Percentiles rank a stretch among this genome's conserved stretches.
Conservation (phyloP, 1,284 basidiomycete species). For the Pseudozyma sp. region DNA sequence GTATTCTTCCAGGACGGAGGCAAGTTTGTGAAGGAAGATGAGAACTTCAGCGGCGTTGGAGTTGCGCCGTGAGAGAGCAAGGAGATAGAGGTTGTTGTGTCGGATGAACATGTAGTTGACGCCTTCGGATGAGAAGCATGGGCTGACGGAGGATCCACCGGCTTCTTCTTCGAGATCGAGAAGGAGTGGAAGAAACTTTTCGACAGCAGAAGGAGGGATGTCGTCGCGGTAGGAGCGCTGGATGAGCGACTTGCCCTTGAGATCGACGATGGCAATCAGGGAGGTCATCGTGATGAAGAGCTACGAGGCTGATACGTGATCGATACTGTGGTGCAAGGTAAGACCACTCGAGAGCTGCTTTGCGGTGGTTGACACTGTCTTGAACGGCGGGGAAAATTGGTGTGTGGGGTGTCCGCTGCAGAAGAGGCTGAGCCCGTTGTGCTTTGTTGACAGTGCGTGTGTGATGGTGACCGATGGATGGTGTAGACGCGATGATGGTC, state of each 20-base stretch:
- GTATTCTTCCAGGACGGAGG: conserved; percentile 86
- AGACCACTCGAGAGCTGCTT: background rate
- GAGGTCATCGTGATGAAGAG: conserved; percentile 64
- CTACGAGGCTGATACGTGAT: background rate
- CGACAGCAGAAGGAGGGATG: conserved; percentile 86
- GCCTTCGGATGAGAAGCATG: conserved; percentile 81
- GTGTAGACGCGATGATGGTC: background rate
- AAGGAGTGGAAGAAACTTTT: conserved; percentile 92
- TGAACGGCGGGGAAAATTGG: no score
- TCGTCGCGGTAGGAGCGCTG: conserved; percentile 98
- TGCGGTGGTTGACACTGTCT: no score
- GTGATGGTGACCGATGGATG: background rate
- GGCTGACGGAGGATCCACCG: conserved; percentile 78
- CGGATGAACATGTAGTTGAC: conserved; percentile 98
- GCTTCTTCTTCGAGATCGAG: conserved; percentile 98
- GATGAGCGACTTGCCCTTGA: conserved; percentile 98
- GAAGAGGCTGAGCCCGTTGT: no score
- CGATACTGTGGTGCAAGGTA: background rate
- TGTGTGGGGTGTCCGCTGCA: no score
- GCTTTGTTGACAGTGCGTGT: background rate
- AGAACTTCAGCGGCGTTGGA: conserved; percentile 96
- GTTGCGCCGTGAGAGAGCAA: conserved; percentile 95
- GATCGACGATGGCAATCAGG: conserved; percentile 89
- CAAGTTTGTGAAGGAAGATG: conserved; percentile 92
- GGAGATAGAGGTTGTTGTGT: conserved; percentile 95